A percentile compares a stretch with the other conserved stretches of the same genome.
Evolutionary conservation across 2,329 filamentous ascomycete species (phyloP).

Genomic region (Parascedosporium putredinis): DNA sequence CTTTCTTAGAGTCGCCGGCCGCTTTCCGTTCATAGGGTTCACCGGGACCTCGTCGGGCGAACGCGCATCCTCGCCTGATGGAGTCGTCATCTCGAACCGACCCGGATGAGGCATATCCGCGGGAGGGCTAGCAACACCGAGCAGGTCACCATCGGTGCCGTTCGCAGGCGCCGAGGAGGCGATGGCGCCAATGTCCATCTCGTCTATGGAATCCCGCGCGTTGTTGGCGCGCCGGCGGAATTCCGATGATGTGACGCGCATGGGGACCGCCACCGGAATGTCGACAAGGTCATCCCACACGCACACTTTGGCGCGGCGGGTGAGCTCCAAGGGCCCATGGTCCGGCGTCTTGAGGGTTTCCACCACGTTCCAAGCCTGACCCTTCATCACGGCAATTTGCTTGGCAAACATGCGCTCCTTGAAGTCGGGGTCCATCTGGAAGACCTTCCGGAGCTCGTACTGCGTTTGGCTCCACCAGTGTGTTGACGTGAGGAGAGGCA

Average conservation of each 20-base stretch:
- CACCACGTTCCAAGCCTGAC: conserved; percentile 97
- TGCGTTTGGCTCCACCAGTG: conserved; percentile 97
- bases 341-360: conserved; percentile 90
- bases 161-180: conserved; percentile 24
- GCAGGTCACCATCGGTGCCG: conserved; percentile 49
- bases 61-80: conserved; percentile 28
- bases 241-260: conserved; percentile 77
- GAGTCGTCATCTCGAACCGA: conserved; percentile 55
- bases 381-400: conserved; percentile 98
- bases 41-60: conserved; percentile 25
- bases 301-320: conserved; percentile 78
- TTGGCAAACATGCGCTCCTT: conserved; percentile 98
- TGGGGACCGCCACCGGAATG: conserved; percentile 84
- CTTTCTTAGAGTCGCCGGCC: conserved; percentile 1
- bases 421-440: conserved; percentile 88
- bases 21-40: conserved; percentile 1
- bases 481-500: conserved; percentile 89
- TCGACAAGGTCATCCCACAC: conserved; percentile 98
- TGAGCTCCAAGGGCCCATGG: conserved; percentile 88
- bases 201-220: conserved; percentile 43
- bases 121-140: conserved; percentile 53
- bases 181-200: conserved; percentile 71
- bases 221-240: conserved; percentile 55
- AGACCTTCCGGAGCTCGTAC: conserved; percentile 72
- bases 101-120: conserved; percentile 63